Conservation (phyloP, 1,284 basidiomycete genomes). For the Boletus semigastroideus region DNA sequence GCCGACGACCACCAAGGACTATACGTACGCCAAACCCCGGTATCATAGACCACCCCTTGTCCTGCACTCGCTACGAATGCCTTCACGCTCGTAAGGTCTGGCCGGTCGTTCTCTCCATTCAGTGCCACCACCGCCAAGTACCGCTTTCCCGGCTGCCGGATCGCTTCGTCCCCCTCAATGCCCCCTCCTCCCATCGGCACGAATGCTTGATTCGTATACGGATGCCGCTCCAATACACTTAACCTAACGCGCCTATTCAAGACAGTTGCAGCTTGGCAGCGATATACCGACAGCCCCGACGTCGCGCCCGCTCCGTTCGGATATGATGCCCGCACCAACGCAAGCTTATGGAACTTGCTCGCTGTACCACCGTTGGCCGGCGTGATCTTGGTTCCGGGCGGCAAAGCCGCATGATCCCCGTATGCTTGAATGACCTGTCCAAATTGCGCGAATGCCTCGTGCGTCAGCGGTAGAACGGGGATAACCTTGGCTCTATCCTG, state of each 20-base stretch:
- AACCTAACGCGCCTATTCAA: constrained; percentile 53
- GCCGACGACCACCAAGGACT: not conserved
- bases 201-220: constrained; percentile 83
- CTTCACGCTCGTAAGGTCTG: constrained; percentile 69
- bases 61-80: constrained; percentile 78
- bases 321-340: constrained; percentile 66
- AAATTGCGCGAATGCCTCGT: constrained; percentile 79
- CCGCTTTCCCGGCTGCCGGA: constrained; percentile 48
- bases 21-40: constrained; percentile 84
- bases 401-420: constrained; percentile 60
- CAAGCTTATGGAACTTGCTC: constrained; percentile 86
- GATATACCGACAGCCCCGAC: constrained; percentile 70
- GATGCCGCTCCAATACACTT: constrained; percentile 71
- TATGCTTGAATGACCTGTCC: constrained; percentile 89
- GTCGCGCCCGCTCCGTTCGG: constrained; percentile 54
- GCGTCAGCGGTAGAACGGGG: constrained; percentile 76
- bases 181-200: constrained; percentile 74
- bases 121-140: constrained; percentile 86
- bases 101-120: constrained; percentile 72
- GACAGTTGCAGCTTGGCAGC: constrained; percentile 61
- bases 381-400: constrained; percentile 69
- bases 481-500: constrained; percentile 37
- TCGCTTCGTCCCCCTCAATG: constrained; percentile 39
- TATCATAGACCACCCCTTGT: constrained; percentile 84
- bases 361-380: constrained; percentile 87